Evolutionary conservation across 441 rosid species (phyloP).

Genomic region (Pelargonium exstipulatum): DNA sequence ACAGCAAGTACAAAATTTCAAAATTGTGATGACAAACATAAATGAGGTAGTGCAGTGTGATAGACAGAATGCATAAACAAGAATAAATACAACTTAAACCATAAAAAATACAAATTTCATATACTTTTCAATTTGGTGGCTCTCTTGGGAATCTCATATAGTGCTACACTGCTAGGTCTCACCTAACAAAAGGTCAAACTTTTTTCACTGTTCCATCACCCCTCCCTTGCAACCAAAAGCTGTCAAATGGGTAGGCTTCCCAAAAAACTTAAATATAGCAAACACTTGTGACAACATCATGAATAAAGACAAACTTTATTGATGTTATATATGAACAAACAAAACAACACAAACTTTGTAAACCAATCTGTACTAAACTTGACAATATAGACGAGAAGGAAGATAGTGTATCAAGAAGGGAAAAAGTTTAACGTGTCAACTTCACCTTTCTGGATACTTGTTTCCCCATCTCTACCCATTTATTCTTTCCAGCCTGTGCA

Average conservation of each 20-base stretch:
- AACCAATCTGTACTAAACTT: neutral
- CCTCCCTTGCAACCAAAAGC: too few relatives aligned
- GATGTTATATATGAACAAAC: too few relatives aligned
- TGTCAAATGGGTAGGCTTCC: too few relatives aligned
- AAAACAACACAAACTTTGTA: too few relatives aligned
- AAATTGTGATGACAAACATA: neutral
- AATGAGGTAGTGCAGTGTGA: neutral
- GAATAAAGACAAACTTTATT: too few relatives aligned
- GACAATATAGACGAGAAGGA: neutral
- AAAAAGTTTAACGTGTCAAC: neutral
- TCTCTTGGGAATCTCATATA: too few relatives aligned
- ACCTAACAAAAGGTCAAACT: too few relatives aligned
- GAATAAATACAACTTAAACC: neutral
- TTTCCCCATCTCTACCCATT: constrained; percentile 89
- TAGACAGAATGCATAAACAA: neutral
- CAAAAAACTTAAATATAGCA: neutral
- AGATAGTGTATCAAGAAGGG: neutral
- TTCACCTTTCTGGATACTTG: constrained; percentile 74
- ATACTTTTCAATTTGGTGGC: too few relatives aligned
- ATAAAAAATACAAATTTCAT: too few relatives aligned
- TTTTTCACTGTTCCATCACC: too few relatives aligned
- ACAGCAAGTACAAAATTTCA: constrained; percentile 14
- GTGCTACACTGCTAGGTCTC: too few relatives aligned
- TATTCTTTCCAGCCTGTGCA: constrained; percentile 70
- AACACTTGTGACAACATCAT: too few relatives aligned